Evolutionary conservation across 1,284 basidiomycete genomes (phyloP), one percentile per base, ranked within the genome.

Genomic region (Cerioporus squamosus): DNA sequence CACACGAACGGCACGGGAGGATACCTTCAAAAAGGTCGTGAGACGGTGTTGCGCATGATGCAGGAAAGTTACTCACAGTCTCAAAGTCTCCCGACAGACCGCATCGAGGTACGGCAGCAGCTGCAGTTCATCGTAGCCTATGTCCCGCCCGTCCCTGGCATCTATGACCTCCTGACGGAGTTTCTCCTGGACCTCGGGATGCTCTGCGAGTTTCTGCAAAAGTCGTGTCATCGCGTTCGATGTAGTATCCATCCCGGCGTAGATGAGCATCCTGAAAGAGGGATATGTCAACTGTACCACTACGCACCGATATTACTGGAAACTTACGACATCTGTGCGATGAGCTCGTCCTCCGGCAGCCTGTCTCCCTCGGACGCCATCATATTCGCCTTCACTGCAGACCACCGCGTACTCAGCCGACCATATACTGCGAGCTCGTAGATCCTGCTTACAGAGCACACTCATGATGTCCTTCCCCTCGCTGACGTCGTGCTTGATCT

Each of bases 21-120:
- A 31, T 38, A 48, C 7, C 44, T 46, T 15, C 17, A 39, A 23
- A 3, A 44, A 15, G 26, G 12, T 15, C 10, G n/a, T 4, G 42
- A 29, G 12, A 44, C 18, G 18, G 14, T 17, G 1, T 33, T 42
- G 20, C 0, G 20, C 14, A 39, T 15, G 22, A 2, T 23, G 39
- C 3, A 3, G 17, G 24, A 5, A 5, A 9, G 9, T 3, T 18
- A 61, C 56, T 24, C 39, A 65, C 65, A 66, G 29, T 22, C 72
- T 63, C 26, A 74, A 52, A 0, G 71, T 70, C 53, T 74, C 72
- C 9, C 68, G 59, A 48, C 70, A 70, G 5, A 74, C 66, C 5
- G 69, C 72, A 42, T 73, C 72, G 23, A 74, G 64, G 53, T 66
- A 72, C 0, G 71, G 71, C 9, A 74, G 61, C 3, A 55, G 56